Evolutionary conservation across 495 filamentous ascomycete species (phyloP).

Genomic region (Tuber aestivum): DNA sequence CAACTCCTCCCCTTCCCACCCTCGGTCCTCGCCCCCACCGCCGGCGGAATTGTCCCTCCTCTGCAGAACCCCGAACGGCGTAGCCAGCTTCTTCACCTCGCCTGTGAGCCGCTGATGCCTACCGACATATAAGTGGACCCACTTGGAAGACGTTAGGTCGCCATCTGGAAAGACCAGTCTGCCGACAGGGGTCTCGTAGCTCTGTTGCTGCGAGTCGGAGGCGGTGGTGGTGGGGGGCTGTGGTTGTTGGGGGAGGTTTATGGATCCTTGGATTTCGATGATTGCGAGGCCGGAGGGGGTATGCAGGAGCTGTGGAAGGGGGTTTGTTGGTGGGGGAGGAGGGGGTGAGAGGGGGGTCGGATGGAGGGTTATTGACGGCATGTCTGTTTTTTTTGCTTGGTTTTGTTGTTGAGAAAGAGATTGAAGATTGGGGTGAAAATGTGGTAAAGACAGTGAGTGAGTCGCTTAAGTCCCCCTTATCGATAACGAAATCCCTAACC

Average conservation of each 20-base stretch:
- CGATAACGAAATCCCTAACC: background rate
- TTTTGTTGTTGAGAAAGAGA: slow-evolving; percentile 8
- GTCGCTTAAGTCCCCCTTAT: slow-evolving; percentile 30
- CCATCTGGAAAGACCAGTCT: slow-evolving; percentile 34
- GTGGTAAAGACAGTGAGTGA: slow-evolving; percentile 51
- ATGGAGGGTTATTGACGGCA: slow-evolving; percentile 30
- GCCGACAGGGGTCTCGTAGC: slow-evolving; percentile 29
- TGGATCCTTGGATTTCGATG: slow-evolving; percentile 48
- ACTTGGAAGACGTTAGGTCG: slow-evolving; percentile 17
- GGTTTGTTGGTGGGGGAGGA: slow-evolving; percentile 22
- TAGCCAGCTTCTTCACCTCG: slow-evolving; percentile 75
- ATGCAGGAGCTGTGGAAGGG: slow-evolving; percentile 51
- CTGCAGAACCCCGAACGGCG: slow-evolving; percentile 68
- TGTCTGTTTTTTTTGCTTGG: slow-evolving; percentile 1
- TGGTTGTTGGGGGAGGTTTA: slow-evolving; percentile 25
- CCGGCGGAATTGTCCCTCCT: slow-evolving; percentile 44
- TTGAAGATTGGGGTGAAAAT: slow-evolving; percentile 8
- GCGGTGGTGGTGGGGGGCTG: background rate
- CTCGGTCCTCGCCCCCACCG: slow-evolving; percentile 23
- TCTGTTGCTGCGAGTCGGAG: slow-evolving; percentile 18
- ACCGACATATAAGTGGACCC: slow-evolving; percentile 78
- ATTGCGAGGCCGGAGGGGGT: slow-evolving; percentile 70
- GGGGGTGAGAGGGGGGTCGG: slow-evolving; percentile 17
- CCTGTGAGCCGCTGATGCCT: slow-evolving; percentile 83
- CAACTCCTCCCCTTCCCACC: slow-evolving; percentile 34